phyloP scores from a whole-genome alignment of 208 protist genomes.

The Acanthamoeba rhysodes region DNA sequence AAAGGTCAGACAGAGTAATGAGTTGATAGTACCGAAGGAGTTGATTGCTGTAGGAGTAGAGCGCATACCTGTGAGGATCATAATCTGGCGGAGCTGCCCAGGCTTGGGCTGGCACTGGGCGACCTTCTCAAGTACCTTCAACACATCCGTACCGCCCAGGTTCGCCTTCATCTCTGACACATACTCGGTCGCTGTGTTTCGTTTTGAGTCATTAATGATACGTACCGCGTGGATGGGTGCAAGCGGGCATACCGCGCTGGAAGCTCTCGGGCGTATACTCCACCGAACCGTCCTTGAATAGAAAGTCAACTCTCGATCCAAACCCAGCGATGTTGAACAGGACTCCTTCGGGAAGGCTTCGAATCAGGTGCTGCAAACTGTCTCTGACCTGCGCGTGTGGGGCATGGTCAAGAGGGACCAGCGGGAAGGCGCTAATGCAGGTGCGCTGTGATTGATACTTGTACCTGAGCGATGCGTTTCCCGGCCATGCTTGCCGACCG shows the following conservation, averaged over 20 bases:
- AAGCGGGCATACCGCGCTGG: background rate
- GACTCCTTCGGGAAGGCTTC: slow-evolving; percentile 29
- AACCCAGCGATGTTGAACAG: slow-evolving; percentile 79
- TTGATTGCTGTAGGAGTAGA: background rate
- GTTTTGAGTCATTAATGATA: background rate
- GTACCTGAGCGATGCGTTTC: slow-evolving; percentile 65
- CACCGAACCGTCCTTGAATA: slow-evolving; percentile 39
- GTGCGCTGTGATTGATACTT: background rate
- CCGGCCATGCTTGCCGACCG: slow-evolving; percentile 77
- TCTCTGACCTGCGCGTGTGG: slow-evolving; percentile 24
- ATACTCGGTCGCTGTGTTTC: background rate
- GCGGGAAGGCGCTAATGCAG: background rate
- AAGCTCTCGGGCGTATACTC: slow-evolving; percentile 25
- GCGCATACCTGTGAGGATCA: slow-evolving; percentile 43
- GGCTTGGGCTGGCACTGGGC: background rate
- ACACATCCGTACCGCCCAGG: slow-evolving; percentile 67
- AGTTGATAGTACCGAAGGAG: no score
- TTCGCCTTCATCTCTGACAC: slow-evolving; percentile 29
- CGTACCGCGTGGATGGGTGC: background rate
- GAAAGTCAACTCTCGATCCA: slow-evolving; percentile 20
- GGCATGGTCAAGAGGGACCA: background rate
- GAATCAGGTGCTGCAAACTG: slow-evolving; percentile 72
- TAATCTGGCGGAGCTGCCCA: slow-evolving; percentile 66
- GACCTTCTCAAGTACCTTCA: slow-evolving; percentile 65
- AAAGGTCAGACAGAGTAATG: background rate